phyloP scores from a whole-genome alignment of 2,329 filamentous ascomycete species.

The Fusarium sp. region DNA sequence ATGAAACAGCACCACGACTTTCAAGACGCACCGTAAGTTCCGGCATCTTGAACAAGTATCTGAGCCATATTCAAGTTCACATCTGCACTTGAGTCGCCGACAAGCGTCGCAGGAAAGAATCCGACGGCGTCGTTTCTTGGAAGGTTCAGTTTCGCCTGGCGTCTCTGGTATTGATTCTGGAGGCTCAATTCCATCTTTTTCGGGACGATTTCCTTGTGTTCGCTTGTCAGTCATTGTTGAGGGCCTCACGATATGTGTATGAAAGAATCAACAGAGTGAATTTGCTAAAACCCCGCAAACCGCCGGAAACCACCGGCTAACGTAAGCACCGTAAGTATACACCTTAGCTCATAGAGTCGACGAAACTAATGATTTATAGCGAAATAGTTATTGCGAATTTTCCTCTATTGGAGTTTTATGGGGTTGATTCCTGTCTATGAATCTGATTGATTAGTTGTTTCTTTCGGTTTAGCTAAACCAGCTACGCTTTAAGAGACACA shows the following conservation, averaged over 20 bases:
- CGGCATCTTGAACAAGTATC: slow-evolving; percentile 37
- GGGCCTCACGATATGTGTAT: not conserved
- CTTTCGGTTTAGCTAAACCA: no score
- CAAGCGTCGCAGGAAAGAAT: slow-evolving; percentile 42
- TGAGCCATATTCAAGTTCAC: slow-evolving; percentile 30
- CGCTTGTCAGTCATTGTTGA: slow-evolving; percentile 19
- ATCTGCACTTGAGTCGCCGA: slow-evolving; percentile 41
- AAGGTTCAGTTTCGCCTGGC: slow-evolving; percentile 9
- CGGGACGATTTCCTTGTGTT: not conserved
- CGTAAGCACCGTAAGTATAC: slow-evolving; percentile 2
- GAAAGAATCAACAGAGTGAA: not conserved
- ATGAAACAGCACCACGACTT: not conserved
- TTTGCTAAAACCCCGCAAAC: slow-evolving; percentile 20
- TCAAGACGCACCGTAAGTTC: slow-evolving; percentile 18
- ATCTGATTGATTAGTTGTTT: no score
- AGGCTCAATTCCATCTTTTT: not conserved
- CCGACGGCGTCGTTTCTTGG: slow-evolving; percentile 34
- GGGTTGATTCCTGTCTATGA: no score
- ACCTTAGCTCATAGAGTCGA: no score
- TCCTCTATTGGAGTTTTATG: no score
- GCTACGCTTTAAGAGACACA: no score
- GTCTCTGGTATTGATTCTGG: not conserved
- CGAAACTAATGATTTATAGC: no score
- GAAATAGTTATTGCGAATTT: no score
- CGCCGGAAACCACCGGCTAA: slow-evolving; percentile 20